phyloP scores from a whole-genome alignment of 2,329 filamentous ascomycete species.

The Diaporthe citriasiana region DNA sequence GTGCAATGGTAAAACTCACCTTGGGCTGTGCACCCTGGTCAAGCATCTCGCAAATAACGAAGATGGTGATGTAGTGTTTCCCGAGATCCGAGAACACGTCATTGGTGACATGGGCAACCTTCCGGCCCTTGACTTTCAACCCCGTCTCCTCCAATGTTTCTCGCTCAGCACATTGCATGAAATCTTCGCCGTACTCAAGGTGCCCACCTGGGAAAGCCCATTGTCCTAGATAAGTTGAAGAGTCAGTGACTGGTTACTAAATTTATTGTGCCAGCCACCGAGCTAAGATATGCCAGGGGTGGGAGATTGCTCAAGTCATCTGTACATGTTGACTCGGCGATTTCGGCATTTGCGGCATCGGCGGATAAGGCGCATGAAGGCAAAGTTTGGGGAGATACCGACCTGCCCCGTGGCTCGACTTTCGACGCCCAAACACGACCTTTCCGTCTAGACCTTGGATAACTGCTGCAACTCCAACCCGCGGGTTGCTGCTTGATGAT shows the following conservation, averaged over 20 bases:
- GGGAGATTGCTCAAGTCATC: not conserved
- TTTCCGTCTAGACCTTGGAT: conserved; percentile 59
- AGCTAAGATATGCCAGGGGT: conserved; percentile 15
- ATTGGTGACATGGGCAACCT: conserved; percentile 75
- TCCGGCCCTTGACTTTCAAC: conserved; percentile 65
- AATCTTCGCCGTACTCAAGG: conserved; percentile 77
- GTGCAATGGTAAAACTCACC: conserved; percentile 56
- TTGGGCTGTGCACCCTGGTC: conserved; percentile 64
- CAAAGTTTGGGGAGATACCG: conserved; percentile 5
- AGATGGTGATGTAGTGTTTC: conserved; percentile 83
- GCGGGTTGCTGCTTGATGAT: conserved; percentile 48
- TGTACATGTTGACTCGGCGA: not conserved
- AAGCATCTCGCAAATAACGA: conserved; percentile 68
- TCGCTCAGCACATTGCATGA: conserved; percentile 73
- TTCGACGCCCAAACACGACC: conserved; percentile 63
- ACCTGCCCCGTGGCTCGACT: conserved; percentile 65
- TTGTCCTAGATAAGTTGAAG: conserved; percentile 41
- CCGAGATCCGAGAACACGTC: conserved; percentile 70
- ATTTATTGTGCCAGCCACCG: not conserved
- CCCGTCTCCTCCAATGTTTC: conserved; percentile 81
- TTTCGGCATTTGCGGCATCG: conserved; percentile 31
- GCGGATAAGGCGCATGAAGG: conserved; percentile 14
- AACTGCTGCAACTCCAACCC: conserved; percentile 65
- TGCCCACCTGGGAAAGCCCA: conserved; percentile 82
- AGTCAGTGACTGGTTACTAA: not conserved